Base-by-base conservation (phyloP, 2,329 filamentous ascomycete species). In the Fusarium albidum region DNA sequence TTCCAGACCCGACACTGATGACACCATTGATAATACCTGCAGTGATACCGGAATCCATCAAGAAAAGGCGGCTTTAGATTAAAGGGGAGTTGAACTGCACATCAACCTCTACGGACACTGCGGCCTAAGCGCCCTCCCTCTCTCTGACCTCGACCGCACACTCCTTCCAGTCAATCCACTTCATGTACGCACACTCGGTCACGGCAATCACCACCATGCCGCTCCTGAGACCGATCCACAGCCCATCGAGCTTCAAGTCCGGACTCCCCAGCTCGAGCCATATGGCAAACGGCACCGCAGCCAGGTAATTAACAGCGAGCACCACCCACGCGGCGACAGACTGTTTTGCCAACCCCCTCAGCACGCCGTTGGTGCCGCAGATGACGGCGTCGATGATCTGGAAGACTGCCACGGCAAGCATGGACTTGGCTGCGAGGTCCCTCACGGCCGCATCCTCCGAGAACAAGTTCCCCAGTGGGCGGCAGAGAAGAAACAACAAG, bases 131-230 rank as follows among this genome's bases (percentile, higher is more conserved):
- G 9, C 49, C 45, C 39, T 66, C 64, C 29, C 64, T 51, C 32
- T 59, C 40, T 38, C 51, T 66, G 4, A 61, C 61, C 12, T 63
- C 59, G 8, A 65, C 62, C 25, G 60, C 55, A 21, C 64, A 66
- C 28, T 60, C 57, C 29, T 66, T 59, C 64, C 64, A 66, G 29
- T 43, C 62, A 4, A 65, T 53, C 48, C 54, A 62, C 27, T 62
- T 65, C 62, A 67, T 53, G 14, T 67, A 67, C 3, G 31, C 50
- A 34, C 62, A 65, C 32, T 67, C 64, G 10, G 63, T 27, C 10
- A 64, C 33, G 6, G 57, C 64, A 52, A 64, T 67, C 10, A 65
- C 34, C 6, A 61, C 46, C 64, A 67, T 67, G 12, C 64, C 64
- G 9, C 49, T 47, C 34, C 64, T 64, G 11, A 66, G 52, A 8